Percentiles rank a stretch among this genome's conserved stretches.
phyloP scores from a whole-genome alignment of 176 grass and related monocot genomes.

The Dactylis glomerata region DNA sequence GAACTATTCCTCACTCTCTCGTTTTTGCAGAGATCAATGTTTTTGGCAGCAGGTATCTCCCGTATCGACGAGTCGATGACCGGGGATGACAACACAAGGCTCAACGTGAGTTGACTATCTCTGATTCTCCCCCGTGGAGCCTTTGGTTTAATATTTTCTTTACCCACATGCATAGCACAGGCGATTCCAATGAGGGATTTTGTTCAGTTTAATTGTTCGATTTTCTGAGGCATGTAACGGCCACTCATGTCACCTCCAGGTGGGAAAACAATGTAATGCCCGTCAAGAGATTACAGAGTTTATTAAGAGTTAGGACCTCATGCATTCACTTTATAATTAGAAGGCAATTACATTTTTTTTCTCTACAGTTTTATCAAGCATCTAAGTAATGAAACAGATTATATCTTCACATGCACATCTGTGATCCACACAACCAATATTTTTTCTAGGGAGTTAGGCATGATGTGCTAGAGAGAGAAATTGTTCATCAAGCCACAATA shows the following conservation, averaged over 20 bases:
- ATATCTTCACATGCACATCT: background rate
- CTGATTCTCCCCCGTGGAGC: background rate
- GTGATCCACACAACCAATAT: background rate
- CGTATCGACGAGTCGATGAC: background rate
- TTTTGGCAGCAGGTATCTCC: background rate
- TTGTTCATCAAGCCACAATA: background rate
- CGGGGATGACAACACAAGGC: background rate
- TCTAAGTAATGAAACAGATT: background rate
- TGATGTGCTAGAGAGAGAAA: no score
- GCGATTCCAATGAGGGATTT: background rate
- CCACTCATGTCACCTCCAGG: background rate
- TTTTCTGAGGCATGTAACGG: background rate
- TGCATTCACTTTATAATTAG: background rate
- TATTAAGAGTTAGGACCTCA: background rate
- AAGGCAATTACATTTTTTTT: background rate
- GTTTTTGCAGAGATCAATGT: no score
- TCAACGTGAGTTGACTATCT: background rate
- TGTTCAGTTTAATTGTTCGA: background rate
- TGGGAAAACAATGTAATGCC: background rate
- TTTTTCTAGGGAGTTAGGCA: background rate
- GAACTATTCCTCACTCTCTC: no score
- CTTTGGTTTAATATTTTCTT: background rate
- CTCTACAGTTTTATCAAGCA: background rate
- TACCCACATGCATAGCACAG: background rate
- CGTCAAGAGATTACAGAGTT: background rate